These are phyloP conservation scores for Trichothecium sympodiale DNA, from an alignment of 2,329 filamentous ascomycete genomes.

Conservation along the genomic window DNA sequence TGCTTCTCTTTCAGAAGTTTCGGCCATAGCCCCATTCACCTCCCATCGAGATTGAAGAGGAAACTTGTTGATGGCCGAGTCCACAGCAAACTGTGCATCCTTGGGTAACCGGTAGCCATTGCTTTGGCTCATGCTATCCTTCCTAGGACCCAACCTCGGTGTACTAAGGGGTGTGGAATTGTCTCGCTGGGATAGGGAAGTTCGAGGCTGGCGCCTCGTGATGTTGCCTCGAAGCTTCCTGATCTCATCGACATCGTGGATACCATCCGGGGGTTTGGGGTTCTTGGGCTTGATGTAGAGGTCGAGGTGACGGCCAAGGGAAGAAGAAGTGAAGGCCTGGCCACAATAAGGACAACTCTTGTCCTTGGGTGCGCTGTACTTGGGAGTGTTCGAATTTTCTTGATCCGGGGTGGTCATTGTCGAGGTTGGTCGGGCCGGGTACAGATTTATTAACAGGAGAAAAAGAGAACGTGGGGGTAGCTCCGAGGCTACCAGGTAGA, in stretches of 20 bases:
- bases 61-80: constrained; percentile 43
- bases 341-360: constrained; percentile 80
- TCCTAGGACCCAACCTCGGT: constrained; percentile 29
- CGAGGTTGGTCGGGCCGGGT: neutral
- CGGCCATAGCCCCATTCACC: constrained; percentile 66
- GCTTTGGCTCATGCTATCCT: constrained; percentile 21
- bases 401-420: constrained; percentile 4
- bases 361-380: constrained; percentile 50
- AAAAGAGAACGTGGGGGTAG: neutral
- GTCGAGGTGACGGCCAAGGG: constrained; percentile 84
- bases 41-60: constrained; percentile 58
- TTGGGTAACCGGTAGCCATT: constrained; percentile 27
- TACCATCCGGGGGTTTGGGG: constrained; percentile 72
- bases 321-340: constrained; percentile 87
- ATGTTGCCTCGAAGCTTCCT: constrained; percentile 72
- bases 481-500: neutral
- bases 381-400: constrained; percentile 2
- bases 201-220: constrained; percentile 72
- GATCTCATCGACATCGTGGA: constrained; percentile 87
- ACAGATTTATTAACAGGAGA: neutral
- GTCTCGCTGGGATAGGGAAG: constrained; percentile 42
- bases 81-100: constrained; percentile 29
- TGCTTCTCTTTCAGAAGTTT: constrained; percentile 39
- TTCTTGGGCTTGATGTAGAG: constrained; percentile 92
- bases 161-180: constrained; percentile 47